Base-by-base conservation (phyloP, 2,329 filamentous ascomycete species). In the Myriangium duriaei region DNA sequence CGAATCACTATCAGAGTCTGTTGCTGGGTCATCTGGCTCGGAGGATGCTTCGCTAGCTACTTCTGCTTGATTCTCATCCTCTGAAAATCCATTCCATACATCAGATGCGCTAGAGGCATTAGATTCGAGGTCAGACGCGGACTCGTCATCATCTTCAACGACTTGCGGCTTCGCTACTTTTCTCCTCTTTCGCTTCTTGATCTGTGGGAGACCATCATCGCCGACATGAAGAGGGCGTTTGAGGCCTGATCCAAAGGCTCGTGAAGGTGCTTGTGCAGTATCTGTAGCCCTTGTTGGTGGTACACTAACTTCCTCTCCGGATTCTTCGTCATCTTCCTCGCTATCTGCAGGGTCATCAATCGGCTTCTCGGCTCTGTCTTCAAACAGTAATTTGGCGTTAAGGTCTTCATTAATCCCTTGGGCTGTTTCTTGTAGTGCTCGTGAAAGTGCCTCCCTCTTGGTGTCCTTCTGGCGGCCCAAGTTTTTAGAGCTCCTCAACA, bases 201-300 rank as follows among this genome's bases (percentile, higher is more conserved):
- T 75, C 2, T 94, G 66, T 0, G 88, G 91, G 39, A 75, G 76
- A 5, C 88, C 85, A 42, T 79, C 75, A 1, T 83, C 76, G 45
- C 84, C 85, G 7, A 85, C 48, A 31, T 93, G 82, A 9, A 98
- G 65, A 1, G 87, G 85, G 30, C 87, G 72, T 57, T 96, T 96
- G 42, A 98, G 60, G 5, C 91, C 91, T 43, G 77, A 79, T 13
- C 91, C 91, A 37, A 74, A 61, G 42, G 19, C 9, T 37, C 36
- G 34, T n/a, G 24, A 30, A 13, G 19, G 11, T 15, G 13, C 5
- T 17, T 11, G 15, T 7, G 5, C n/a, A 10, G 30, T 19, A 5
- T 33, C 47, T 13, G 21, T 15, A 11, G 18, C 2, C n/a, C 10
- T 32, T 9, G n/a, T 36, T 4, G 30, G 10, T 15, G 29, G 15